phyloP scores from a whole-genome alignment of 768 basidiomycete species.

The Xerocomellus amylosporus region DNA sequence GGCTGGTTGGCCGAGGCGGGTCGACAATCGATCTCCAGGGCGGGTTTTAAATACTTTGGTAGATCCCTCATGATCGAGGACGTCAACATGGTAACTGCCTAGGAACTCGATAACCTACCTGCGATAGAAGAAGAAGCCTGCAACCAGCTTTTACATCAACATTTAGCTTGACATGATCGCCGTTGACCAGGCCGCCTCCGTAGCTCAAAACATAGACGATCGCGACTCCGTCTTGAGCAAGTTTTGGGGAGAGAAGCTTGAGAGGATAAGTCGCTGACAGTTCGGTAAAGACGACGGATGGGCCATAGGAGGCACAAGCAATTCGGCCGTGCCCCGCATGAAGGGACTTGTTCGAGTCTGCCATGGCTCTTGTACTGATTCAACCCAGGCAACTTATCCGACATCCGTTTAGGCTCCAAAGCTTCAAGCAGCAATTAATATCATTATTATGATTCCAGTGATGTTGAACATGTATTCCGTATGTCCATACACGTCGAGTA shows the following conservation, averaged over 20 bases:
- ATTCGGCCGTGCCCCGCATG: constrained; percentile 56
- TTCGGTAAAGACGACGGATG: constrained; percentile 63
- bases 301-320: constrained; percentile 48
- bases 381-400: not conserved
- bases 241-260: constrained; percentile 77
- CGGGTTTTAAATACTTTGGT: constrained; percentile 94
- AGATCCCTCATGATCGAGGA: constrained; percentile 55
- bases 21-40: constrained; percentile 54
- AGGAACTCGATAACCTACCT: constrained; percentile 48
- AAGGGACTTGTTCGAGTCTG: constrained; percentile 5
- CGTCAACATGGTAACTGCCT: constrained; percentile 1
- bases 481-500: constrained; percentile 38
- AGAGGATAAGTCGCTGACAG: constrained; percentile 82
- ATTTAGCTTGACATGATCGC: constrained; percentile 67
- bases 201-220: constrained; percentile 82
- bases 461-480: constrained; percentile 34
- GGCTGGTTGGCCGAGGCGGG: constrained; percentile 24
- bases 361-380: not conserved
- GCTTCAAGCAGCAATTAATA: constrained; percentile 11
- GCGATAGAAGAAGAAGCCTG: constrained; percentile 74
- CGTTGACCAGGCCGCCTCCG: constrained; percentile 88
- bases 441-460: constrained; percentile 20
- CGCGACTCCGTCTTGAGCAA: constrained; percentile 49
- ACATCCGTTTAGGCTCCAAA: not conserved
- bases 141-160: constrained; percentile 57